Conservation (phyloP, 352 stramenopile genomes). For the Detonula confervacea region DNA sequence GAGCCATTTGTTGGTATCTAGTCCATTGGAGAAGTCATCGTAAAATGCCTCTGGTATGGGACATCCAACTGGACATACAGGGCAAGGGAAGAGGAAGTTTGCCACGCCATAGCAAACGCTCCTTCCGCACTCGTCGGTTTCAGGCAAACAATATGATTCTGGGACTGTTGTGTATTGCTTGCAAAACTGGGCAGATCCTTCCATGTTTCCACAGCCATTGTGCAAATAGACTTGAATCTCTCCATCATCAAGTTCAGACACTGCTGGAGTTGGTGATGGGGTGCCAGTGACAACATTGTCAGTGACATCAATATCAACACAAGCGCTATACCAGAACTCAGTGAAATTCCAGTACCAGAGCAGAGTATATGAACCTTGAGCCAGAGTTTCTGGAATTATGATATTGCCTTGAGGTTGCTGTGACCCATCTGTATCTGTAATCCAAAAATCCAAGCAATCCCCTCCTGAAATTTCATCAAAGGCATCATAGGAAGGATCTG, state of each 20-base stretch:
- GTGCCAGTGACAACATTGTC: background rate
- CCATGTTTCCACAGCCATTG: conserved; percentile 18
- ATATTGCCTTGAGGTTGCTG: too few species aligned
- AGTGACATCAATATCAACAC: too few species aligned
- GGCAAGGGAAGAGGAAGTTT: conserved; percentile 22
- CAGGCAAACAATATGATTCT: conserved; percentile 8
- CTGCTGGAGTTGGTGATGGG: background rate
- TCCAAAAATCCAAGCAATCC: too few species aligned
- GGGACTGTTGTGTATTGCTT: conserved; percentile 3
- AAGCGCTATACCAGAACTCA: too few species aligned
- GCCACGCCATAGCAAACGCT: conserved; percentile 24
- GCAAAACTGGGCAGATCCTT: conserved; percentile 18
- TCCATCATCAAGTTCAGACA: conserved; percentile 25
- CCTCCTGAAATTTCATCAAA: too few species aligned
- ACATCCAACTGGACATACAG: conserved; percentile 14
- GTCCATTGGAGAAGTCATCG: too few species aligned
- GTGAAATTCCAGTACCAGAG: too few species aligned
- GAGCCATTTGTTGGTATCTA: too few species aligned
- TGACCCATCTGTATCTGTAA: too few species aligned
- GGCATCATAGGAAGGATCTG: too few species aligned
- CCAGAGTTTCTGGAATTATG: too few species aligned
- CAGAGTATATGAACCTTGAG: too few species aligned
- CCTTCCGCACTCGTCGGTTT: conserved; percentile 14
- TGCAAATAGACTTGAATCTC: conserved; percentile 19
- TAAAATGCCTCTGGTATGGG: conserved; percentile 18